These are phyloP conservation scores for Magnolia officinalis DNA, from an alignment of 164 flowering plant genomes.

Conservation along the genomic window DNA sequence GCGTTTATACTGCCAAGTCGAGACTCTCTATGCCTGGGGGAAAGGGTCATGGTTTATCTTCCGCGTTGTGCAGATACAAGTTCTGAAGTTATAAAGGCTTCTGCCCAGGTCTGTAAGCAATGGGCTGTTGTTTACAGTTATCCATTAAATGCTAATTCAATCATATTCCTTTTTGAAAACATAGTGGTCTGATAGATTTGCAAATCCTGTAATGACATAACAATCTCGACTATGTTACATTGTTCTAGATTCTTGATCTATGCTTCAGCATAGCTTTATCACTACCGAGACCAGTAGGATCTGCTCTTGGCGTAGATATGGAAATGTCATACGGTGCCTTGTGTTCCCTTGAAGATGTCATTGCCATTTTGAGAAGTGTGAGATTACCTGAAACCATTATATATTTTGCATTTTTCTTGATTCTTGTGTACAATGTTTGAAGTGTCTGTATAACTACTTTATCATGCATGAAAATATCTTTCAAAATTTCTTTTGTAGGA, in stretches of 20 bases:
- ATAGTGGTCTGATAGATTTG: background rate
- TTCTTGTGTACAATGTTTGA: conserved; percentile 7
- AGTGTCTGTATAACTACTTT: background rate
- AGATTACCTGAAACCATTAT: conserved; percentile 16
- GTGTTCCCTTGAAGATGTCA: conserved; percentile 91
- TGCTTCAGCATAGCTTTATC: conserved; percentile 87
- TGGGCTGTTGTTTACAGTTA: background rate
- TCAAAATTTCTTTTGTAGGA: conserved; percentile 48
- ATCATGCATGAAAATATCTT: background rate
- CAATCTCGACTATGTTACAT: conserved; percentile 1
- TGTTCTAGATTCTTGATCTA: conserved; percentile 75
- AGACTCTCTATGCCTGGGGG: conserved; percentile 75
- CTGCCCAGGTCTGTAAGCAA: conserved; percentile 65
- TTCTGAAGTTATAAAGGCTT: conserved; percentile 80
- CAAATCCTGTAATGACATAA: background rate
- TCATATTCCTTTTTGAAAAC: background rate
- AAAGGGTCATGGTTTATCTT: conserved; percentile 80
- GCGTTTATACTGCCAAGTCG: conserved; percentile 86
- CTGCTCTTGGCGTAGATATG: conserved; percentile 37
- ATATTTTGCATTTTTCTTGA: background rate
- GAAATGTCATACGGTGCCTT: conserved; percentile 76
- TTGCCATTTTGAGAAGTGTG: conserved; percentile 91
- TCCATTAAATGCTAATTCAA: background rate
- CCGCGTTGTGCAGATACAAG: conserved; percentile 96
- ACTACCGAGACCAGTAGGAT: conserved; percentile 61